Conservation (phyloP, 1,284 basidiomycete species). For the Pterulicium gracile region DNA sequence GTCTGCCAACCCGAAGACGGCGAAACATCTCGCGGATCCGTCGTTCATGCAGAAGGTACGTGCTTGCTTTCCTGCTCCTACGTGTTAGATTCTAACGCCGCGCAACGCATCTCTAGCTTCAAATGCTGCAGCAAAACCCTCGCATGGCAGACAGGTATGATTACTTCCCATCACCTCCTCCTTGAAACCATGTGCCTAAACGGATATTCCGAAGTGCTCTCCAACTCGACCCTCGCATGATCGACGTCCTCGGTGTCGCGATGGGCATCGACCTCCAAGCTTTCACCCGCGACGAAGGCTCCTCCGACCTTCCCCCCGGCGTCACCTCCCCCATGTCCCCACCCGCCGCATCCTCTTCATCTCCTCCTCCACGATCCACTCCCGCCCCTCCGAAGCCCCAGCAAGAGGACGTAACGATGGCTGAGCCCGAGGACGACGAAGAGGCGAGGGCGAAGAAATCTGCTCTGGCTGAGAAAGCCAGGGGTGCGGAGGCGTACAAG, state of each 20-base stretch:
- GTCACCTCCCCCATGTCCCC: slow-evolving; percentile 21
- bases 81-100: slow-evolving; percentile 1
- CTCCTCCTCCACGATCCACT: slow-evolving; percentile 28
- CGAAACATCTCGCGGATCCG: slow-evolving; percentile 76
- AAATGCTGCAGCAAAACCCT: slow-evolving; percentile 55
- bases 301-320: slow-evolving; percentile 68
- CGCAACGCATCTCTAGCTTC: slow-evolving; percentile 34
- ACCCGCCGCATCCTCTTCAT: slow-evolving; percentile 17
- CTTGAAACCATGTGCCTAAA: slow-evolving; percentile 1
- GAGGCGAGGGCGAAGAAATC: slow-evolving; percentile 63
- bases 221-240: slow-evolving; percentile 81
- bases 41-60: slow-evolving; percentile 61
- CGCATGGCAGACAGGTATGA: slow-evolving; percentile 42
- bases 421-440: slow-evolving; percentile 32
- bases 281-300: slow-evolving; percentile 78
- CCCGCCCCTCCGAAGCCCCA: slow-evolving; percentile 29
- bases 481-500: slow-evolving; percentile 82
- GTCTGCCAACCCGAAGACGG: slow-evolving; percentile 78
- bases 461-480: slow-evolving; percentile 69
- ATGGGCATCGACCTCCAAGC: slow-evolving; percentile 94
- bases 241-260: slow-evolving; percentile 84
- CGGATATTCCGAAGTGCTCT: slow-evolving; percentile 7
- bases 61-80: background rate
- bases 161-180: background rate
- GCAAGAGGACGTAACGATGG: slow-evolving; percentile 54